These are phyloP conservation scores for Auriscalpium vulgare DNA, from an alignment of 768 basidiomycete genomes.

Conservation along the genomic window DNA sequence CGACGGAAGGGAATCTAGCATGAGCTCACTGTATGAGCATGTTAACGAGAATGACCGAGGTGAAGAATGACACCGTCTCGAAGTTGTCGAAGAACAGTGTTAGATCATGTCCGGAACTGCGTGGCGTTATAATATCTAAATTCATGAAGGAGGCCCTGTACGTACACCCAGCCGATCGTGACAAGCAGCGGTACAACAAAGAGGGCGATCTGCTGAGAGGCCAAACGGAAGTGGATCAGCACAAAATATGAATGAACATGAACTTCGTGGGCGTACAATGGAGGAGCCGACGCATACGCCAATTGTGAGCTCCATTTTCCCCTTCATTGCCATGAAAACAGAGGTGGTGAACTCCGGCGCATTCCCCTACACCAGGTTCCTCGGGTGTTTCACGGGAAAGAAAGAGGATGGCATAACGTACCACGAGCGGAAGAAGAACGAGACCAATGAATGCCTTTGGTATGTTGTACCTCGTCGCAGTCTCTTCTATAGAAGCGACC, in stretches of 20 bases:
- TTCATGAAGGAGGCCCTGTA: slow-evolving; percentile 14
- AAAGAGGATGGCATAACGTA: slow-evolving; percentile 25
- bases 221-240: background rate
- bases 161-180: slow-evolving; percentile 81
- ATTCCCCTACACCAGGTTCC: slow-evolving; percentile 44
- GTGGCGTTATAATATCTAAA: background rate
- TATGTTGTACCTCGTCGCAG: slow-evolving; percentile 70
- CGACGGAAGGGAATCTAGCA: background rate
- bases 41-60: slow-evolving; percentile 83
- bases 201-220: slow-evolving; percentile 67
- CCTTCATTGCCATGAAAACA: slow-evolving; percentile 84
- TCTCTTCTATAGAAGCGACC: slow-evolving; percentile 89
- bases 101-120: slow-evolving; percentile 57
- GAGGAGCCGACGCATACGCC: slow-evolving; percentile 76
- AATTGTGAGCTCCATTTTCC: slow-evolving; percentile 67
- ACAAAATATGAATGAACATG: background rate
- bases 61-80: slow-evolving; percentile 82
- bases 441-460: slow-evolving; percentile 83
- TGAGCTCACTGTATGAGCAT: slow-evolving; percentile 59
- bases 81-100: slow-evolving; percentile 84
- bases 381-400: background rate
- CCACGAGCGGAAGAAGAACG: slow-evolving; percentile 83
- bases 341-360: slow-evolving; percentile 82
- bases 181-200: slow-evolving; percentile 86
- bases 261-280: slow-evolving; percentile 47